A percentile compares a stretch with the other conserved stretches of the same genome.
These are phyloP conservation scores for Kwoniella shivajii DNA, from an alignment of 1,284 basidiomycete species.

Conservation along the genomic window DNA sequence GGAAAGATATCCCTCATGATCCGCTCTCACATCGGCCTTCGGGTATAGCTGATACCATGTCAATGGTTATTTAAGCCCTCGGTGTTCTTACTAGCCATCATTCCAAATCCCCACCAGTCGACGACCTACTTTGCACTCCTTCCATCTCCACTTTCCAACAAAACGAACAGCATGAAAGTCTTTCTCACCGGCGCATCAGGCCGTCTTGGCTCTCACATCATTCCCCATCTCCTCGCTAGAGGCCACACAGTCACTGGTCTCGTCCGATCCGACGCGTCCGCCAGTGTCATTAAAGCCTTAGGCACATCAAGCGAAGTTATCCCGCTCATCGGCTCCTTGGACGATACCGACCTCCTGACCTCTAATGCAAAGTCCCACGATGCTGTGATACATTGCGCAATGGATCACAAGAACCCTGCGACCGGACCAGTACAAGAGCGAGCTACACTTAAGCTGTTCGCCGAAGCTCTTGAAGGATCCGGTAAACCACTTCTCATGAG, in stretches of 20 bases:
- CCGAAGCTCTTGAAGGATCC: constrained; percentile 21
- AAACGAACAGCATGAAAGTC: constrained; percentile 30
- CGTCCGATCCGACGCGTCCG: constrained; percentile 24
- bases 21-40: no score
- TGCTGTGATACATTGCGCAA: constrained; percentile 39
- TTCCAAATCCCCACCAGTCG: no score
- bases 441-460: constrained; percentile 23
- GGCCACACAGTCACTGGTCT: constrained; percentile 36
- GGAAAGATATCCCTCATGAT: no score
- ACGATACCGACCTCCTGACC: constrained; percentile 28
- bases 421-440: background rate
- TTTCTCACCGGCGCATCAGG: constrained; percentile 42
- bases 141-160: no score
- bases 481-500: constrained; percentile 28
- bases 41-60: no score
- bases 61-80: no score
- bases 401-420: constrained; percentile 10
- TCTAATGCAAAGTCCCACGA: constrained; percentile 24
- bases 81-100: no score
- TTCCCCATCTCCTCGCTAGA: constrained; percentile 22
- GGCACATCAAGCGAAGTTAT: no score
- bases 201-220: constrained; percentile 27
- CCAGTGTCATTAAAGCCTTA: constrained; percentile 13
- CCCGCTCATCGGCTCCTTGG: constrained; percentile 19
- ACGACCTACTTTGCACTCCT: no score